Evolutionary conservation across 768 basidiomycete genomes (phyloP).

Genomic region (Thelephora aurantiotincta): DNA sequence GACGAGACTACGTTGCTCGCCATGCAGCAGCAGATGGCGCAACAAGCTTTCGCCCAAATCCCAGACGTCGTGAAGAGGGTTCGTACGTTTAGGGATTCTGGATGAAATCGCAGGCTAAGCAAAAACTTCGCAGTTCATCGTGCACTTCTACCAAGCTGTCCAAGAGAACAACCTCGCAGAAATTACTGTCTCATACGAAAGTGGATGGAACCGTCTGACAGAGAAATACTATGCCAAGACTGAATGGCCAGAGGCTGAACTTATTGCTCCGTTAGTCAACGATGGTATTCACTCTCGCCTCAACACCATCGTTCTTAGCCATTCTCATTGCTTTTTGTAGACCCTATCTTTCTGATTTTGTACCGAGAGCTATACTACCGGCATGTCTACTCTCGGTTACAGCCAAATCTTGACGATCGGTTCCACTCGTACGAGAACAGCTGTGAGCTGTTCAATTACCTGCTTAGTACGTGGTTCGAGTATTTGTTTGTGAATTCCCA

Average conservation of each 20-base stretch:
- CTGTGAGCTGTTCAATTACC: constrained; percentile 96
- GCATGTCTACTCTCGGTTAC: constrained; percentile 90
- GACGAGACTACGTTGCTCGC: constrained; percentile 57
- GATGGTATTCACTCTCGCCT: constrained; percentile 43
- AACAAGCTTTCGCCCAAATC: constrained; percentile 73
- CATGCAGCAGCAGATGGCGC: constrained; percentile 74
- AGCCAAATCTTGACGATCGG: constrained; percentile 92
- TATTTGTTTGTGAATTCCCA: neutral
- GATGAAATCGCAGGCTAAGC: neutral
- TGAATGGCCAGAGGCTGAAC: constrained; percentile 97
- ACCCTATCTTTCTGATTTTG: constrained; percentile 91
- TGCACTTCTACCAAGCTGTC: constrained; percentile 90
- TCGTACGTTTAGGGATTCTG: constrained; percentile 15
- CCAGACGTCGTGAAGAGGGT: constrained; percentile 86
- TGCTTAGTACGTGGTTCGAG: constrained; percentile 54
- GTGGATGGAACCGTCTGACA: constrained; percentile 93
- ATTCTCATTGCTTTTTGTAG: constrained; percentile 20
- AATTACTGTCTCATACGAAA: constrained; percentile 90
- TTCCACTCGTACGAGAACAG: constrained; percentile 98
- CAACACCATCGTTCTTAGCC: neutral
- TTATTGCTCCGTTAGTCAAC: constrained; percentile 87
- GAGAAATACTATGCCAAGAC: constrained; percentile 90
- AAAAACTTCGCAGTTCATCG: constrained; percentile 55
- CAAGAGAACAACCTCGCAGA: constrained; percentile 81
- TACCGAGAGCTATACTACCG: constrained; percentile 94